Conservation (phyloP, 257 asterid species). For the Dorcoceras hygrometricum region DNA sequence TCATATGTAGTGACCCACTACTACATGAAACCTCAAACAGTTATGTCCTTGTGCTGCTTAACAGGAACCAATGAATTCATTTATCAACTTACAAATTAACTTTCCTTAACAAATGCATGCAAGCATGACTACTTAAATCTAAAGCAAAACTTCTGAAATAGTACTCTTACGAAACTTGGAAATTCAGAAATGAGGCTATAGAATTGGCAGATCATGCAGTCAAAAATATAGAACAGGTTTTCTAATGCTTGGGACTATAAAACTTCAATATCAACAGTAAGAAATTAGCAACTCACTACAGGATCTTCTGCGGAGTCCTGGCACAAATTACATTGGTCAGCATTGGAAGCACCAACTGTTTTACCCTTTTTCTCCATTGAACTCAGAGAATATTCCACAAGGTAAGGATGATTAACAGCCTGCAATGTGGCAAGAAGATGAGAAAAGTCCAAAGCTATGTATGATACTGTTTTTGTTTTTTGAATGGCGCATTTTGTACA, state of each 20-base stretch:
- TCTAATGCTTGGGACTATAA: conserved; percentile 5
- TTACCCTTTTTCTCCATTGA: conserved; percentile 54
- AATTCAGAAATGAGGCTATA: not conserved
- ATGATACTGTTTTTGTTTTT: not conserved
- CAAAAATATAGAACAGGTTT: conserved; percentile 3
- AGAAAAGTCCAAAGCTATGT: not conserved
- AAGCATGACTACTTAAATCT: not conserved
- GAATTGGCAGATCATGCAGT: not conserved
- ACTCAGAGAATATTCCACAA: conserved; percentile 75
- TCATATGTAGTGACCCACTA: conserved; percentile 4
- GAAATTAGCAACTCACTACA: conserved; percentile 48
- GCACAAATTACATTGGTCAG: conserved; percentile 64
- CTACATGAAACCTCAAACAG: conserved; percentile 4
- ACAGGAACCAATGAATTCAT: conserved; percentile 4
- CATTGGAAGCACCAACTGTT: conserved; percentile 39
- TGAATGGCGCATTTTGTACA: not conserved
- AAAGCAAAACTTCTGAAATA: not conserved
- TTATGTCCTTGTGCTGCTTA: not conserved
- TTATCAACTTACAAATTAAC: not conserved
- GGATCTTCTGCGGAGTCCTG: conserved; percentile 73
- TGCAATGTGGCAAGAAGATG: conserved; percentile 28
- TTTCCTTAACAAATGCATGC: not conserved
- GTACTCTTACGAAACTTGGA: not conserved
- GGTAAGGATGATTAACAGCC: conserved; percentile 99
- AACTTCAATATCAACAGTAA: conserved; percentile 6